Conservation (phyloP, 345 rosid species). For the Populus deltoides region DNA sequence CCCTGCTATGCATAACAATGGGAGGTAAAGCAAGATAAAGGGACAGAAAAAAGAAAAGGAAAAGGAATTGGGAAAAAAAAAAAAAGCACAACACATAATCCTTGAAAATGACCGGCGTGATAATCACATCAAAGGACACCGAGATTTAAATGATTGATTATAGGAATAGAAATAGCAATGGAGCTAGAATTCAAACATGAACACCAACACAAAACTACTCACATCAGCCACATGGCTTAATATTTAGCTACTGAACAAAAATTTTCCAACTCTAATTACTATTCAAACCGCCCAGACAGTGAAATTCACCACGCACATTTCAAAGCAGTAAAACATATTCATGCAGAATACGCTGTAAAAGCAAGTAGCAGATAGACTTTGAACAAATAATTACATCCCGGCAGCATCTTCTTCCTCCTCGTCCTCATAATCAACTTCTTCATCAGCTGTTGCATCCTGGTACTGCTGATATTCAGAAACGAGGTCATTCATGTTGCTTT, state of each 20-base stretch:
- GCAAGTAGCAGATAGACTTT: not conserved
- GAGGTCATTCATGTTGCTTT: conserved; percentile 23
- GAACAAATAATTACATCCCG: not conserved
- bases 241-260: not conserved
- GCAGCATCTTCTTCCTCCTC: conserved; percentile 19
- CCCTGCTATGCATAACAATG: not conserved
- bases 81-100: too few species aligned
- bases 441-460: conserved; percentile 25
- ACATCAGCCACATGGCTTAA: not conserved
- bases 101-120: not conserved
- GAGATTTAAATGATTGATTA: not conserved
- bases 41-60: not conserved
- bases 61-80: not conserved
- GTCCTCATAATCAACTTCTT: conserved; percentile 15
- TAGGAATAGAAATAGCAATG: not conserved
- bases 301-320: not conserved
- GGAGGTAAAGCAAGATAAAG: not conserved
- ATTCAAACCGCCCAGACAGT: not conserved
- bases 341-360: not conserved
- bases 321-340: not conserved
- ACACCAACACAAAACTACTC: not conserved
- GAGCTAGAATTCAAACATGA: not conserved
- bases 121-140: not conserved
- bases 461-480: conserved; percentile 26
- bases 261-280: not conserved